Conservation (phyloP, 2,329 filamentous ascomycete species). For the Clarireedia monteithiana region DNA sequence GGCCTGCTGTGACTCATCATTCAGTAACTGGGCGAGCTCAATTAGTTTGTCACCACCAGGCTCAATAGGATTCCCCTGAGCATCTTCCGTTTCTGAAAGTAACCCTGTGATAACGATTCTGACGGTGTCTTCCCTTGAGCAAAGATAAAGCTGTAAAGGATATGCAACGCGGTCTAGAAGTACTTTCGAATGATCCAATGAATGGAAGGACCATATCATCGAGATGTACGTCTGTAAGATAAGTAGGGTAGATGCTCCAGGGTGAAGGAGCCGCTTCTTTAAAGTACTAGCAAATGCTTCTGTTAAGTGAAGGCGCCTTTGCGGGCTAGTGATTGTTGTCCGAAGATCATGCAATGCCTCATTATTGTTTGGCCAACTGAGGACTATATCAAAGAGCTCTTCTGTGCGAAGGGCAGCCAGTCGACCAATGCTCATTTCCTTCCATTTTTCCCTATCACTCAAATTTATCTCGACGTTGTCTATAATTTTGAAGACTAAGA, state of each 20-base stretch:
- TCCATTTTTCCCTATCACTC: slow-evolving; percentile 58
- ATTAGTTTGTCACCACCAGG: slow-evolving; percentile 45
- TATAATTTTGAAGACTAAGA: slow-evolving; percentile 46
- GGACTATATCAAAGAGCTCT: slow-evolving; percentile 72
- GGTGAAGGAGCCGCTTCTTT: slow-evolving; percentile 61
- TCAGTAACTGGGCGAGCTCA: slow-evolving; percentile 59
- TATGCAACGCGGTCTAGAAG: slow-evolving; percentile 67
- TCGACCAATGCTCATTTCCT: slow-evolving; percentile 59
- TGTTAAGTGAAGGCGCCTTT: slow-evolving; percentile 62
- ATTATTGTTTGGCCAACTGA: slow-evolving; percentile 63
- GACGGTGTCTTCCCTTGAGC: slow-evolving; percentile 69
- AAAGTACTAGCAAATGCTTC: slow-evolving; percentile 60
- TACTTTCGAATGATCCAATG: slow-evolving; percentile 69
- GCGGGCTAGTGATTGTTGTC: slow-evolving; percentile 59
- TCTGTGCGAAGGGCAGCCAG: slow-evolving; percentile 62
- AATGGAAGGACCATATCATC: slow-evolving; percentile 70
- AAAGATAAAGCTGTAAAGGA: slow-evolving; percentile 67
- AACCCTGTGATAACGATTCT: slow-evolving; percentile 69
- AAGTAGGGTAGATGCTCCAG: slow-evolving; percentile 66
- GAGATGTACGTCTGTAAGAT: slow-evolving; percentile 72
- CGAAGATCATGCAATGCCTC: slow-evolving; percentile 69
- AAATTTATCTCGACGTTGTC: slow-evolving; percentile 35
- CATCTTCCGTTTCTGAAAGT: slow-evolving; percentile 50
- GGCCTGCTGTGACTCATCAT: slow-evolving; percentile 36
- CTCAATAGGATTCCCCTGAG: slow-evolving; percentile 28